Base-by-base conservation (phyloP, 2,329 filamentous ascomycete species). In the Calonectria crousiana region DNA sequence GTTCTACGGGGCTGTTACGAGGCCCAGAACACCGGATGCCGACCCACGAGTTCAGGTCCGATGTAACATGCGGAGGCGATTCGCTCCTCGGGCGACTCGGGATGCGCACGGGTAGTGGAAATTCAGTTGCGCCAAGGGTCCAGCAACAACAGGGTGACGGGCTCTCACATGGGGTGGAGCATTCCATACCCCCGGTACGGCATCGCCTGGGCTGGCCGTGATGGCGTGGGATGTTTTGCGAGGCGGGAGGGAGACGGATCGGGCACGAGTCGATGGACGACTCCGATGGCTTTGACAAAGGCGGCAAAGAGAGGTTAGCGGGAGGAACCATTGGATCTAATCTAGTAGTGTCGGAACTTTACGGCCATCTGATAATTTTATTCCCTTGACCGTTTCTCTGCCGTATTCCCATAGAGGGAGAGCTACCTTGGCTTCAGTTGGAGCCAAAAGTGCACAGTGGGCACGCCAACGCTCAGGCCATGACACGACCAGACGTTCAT, bases 211-310 rank as follows among this genome's bases (percentile, higher is more conserved):
- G 26, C 23, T 30, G 44, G 47, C 34, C 30, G 32, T 26, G 52
- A 56, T 36, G 26, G 53, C 70, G 64, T 49, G 70, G 65, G 70
- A 72, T 72, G 70, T 38, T 47, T 58, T 64, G 20, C 44, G 32
- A 23, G 10, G 16, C 26, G 36, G 26, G 34, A 30, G 34, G 41
- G 23, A 26, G 34, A 30, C 20, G 53, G 58, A 72, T 49, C 34
- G 34, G 36, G 56, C 36, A 62, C 23, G 56, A 62, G 41, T 23
- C 18, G 26, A 41, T 62, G 34, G 34, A 62, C 28, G 56, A 23
- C 23, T 9, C 20, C 18, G 36, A 34, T 41, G 56, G 56, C 56
- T 41, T 11, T 6, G 60, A 34, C n/a, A 34, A 30, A 26, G 38
- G 49, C 28, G 41, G 30, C 16, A 30, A 34, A 49, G 32, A 62